These are phyloP conservation scores for Lithospermum erythrorhizon DNA, from an alignment of 257 asterid genomes.

Conservation along the genomic window DNA sequence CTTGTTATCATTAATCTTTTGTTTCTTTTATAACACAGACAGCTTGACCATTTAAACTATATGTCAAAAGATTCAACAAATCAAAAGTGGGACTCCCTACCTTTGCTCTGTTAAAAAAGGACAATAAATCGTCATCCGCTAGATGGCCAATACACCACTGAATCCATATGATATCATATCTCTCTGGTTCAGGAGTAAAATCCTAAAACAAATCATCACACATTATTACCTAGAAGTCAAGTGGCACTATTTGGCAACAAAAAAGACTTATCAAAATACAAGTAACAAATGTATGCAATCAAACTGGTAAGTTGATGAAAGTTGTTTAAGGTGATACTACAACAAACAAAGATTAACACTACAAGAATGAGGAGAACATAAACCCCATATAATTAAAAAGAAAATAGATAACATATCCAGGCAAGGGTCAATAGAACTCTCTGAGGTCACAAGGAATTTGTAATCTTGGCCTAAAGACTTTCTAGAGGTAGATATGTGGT, in stretches of 20 bases:
- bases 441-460: background rate
- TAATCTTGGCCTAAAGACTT: background rate
- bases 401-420: background rate
- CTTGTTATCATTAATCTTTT: too few species aligned
- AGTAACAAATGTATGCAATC: too few species aligned
- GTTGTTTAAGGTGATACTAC: background rate
- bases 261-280: background rate
- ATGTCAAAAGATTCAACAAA: background rate
- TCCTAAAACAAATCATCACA: slow-evolving; percentile 37
- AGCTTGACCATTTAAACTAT: too few species aligned
- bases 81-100: slow-evolving; percentile 18
- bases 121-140: slow-evolving; percentile 77
- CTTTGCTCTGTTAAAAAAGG: slow-evolving; percentile 84
- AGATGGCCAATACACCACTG: slow-evolving; percentile 99
- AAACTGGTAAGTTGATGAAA: background rate
- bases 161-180: slow-evolving; percentile 89
- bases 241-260: slow-evolving; percentile 4
- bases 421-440: background rate
- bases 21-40: too few species aligned
- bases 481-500: background rate
- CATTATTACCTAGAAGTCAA: slow-evolving; percentile 1
- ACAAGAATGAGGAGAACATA: background rate
- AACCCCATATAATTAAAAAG: background rate
- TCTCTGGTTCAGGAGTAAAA: slow-evolving; percentile 70
- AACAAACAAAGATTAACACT: too few species aligned